Base-by-base conservation (phyloP, 129 eudicot species). In the Artemisia argyi region DNA sequence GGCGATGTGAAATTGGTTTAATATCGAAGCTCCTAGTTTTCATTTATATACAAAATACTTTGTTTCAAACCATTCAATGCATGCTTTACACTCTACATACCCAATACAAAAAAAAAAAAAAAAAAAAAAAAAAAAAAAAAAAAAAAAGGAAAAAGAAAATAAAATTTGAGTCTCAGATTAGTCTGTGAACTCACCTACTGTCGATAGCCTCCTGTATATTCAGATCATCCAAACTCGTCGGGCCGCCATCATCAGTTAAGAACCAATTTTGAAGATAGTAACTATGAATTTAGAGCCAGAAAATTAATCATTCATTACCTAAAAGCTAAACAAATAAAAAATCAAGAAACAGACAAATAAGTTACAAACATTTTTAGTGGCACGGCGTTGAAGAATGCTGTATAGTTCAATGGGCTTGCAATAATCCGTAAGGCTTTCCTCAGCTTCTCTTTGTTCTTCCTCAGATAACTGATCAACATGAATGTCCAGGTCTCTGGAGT, bases 381-480 rank as follows among this genome's bases (percentile, higher is more conserved):
- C 91, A 58, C 96, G 96, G 16, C 82, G 87, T 78, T 80, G 89
- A 75, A 95, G 93, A 81, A 95, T 86, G 81, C 88, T 88, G 88
- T 95, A 90, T 5, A 95, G 69, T 65, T 95, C 99, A 51, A 95
- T 91, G 17, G 99, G 96, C 76, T 85, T 88, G 96, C 96, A 90
- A 64, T 90, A 90, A 17, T 62, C 80, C 44, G 91, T 68, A 64
- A 95, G 86, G 84, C 94, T 86, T 70, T 90, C 96, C 69, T 95
- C 96, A 57, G 99, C 99, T 53, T 84, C 97, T 76, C 39, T 75
- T 80, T 84, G 84, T 79, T 95, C 97, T 72, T 95, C 97, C 24
- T 85, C 81, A 30, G 97, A 88, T 81, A 95, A 84, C 72, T 72
- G 91, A 35, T 35, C 44, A 39, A 73, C 81, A 55, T 82, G 86